Percentiles rank a stretch among this genome's conserved stretches.
These are phyloP conservation scores for Camelina laxa DNA, from an alignment of 345 rosid species.

Conservation along the genomic window DNA sequence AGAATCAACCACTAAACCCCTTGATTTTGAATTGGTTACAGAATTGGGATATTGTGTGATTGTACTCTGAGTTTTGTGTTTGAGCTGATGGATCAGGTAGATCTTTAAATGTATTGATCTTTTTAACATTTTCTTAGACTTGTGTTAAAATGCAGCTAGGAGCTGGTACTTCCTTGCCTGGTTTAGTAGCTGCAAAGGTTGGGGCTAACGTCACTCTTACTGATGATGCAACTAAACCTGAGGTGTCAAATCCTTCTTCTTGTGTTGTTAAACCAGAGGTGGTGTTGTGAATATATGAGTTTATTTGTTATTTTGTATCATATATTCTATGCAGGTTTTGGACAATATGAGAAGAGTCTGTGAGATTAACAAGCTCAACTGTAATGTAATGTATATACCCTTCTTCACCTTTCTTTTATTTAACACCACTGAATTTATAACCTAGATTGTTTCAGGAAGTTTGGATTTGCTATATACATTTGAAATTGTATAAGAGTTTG, in stretches of 20 bases:
- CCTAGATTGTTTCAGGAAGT: neutral
- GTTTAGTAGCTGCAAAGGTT: slow-evolving; percentile 76
- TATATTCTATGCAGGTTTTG: slow-evolving; percentile 61
- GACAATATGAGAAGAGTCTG: slow-evolving; percentile 74
- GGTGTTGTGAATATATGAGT: slow-evolving; percentile 14
- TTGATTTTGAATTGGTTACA: slow-evolving; percentile 1
- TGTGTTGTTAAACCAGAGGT: too few relatives aligned
- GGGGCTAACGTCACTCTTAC: slow-evolving; percentile 67
- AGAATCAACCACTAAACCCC: neutral
- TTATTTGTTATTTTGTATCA: slow-evolving; percentile 1
- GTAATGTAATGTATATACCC: slow-evolving; percentile 55
- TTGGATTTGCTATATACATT: neutral
- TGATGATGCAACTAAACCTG: slow-evolving; percentile 62
- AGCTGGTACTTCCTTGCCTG: slow-evolving; percentile 61
- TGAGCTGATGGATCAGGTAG: neutral
- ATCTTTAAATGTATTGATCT: neutral
- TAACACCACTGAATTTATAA: too few relatives aligned
- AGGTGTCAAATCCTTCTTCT: slow-evolving; percentile 47
- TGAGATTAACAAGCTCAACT: slow-evolving; percentile 60
- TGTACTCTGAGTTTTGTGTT: neutral
- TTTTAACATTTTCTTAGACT: neutral
- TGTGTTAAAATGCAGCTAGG: slow-evolving; percentile 74
- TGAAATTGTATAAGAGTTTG: neutral
- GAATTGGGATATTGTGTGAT: neutral
- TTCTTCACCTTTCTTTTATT: slow-evolving; percentile 3